These are phyloP conservation scores for Nothophytophthora sp. DNA, from an alignment of 352 stramenopile species.

Conservation along the genomic window DNA sequence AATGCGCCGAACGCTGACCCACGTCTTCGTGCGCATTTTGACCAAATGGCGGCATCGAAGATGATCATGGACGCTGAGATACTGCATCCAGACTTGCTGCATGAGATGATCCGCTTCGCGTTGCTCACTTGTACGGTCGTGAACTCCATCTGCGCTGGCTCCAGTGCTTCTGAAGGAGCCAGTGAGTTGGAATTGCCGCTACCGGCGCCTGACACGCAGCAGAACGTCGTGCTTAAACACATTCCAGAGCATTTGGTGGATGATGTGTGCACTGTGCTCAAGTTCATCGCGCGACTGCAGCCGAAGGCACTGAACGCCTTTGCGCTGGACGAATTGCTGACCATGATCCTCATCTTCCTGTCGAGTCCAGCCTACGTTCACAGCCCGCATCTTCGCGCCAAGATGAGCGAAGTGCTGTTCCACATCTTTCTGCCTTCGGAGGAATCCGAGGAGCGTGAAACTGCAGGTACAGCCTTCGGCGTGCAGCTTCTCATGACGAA, in stretches of 20 bases:
- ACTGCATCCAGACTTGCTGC: constrained; percentile 73
- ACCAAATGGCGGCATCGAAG: constrained; percentile 66
- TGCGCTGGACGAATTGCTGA: constrained; percentile 89
- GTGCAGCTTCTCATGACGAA: constrained; percentile 71
- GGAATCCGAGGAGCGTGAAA: constrained; percentile 79
- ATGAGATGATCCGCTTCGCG: constrained; percentile 76
- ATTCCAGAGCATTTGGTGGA: constrained; percentile 97
- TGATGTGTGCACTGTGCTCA: constrained; percentile 92
- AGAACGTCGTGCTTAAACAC: constrained; percentile 55
- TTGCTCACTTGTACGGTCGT: constrained; percentile 67
- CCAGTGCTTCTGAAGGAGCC: constrained; percentile 12
- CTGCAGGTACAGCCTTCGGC: constrained; percentile 44
- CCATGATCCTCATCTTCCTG: constrained; percentile 91
- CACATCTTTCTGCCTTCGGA: constrained; percentile 94
- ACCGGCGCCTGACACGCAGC: constrained; percentile 23
- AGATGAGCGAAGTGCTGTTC: constrained; percentile 96
- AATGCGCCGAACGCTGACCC: constrained; percentile 64
- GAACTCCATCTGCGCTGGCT: constrained; percentile 51
- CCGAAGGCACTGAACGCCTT: constrained; percentile 84
- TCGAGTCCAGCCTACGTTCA: constrained; percentile 86
- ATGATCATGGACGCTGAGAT: constrained; percentile 83
- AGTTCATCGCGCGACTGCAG: constrained; percentile 89
- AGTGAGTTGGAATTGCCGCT: constrained; percentile 39
- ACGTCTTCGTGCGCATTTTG: constrained; percentile 74
- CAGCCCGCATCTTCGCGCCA: constrained; percentile 94